Base-by-base conservation (phyloP, 352 stramenopile species). In the Salisapilia sapeloensis region DNA sequence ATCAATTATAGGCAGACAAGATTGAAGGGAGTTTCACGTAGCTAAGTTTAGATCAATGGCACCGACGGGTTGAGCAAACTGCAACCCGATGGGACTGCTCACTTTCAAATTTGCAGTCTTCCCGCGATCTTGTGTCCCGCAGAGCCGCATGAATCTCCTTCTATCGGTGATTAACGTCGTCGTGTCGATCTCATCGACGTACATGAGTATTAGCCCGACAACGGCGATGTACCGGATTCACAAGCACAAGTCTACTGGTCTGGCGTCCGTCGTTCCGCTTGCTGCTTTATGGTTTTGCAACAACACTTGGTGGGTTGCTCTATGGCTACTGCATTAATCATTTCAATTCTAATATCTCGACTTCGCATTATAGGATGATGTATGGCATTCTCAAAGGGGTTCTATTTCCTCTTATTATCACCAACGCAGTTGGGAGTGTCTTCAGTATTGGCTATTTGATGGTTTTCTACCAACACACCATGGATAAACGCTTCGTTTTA, bases 121-220 rank as follows among this genome's bases (percentile, higher is more conserved):
- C n/a, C n/a, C n/a, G n/a, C n/a, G n/a, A n/a, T n/a, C n/a, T n/a
- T n/a, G n/a, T n/a, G n/a, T n/a, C n/a, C n/a, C n/a, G n/a, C n/a
- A n/a, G n/a, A n/a, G n/a, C n/a, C n/a, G n/a, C n/a, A n/a, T n/a
- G n/a, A n/a, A n/a, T n/a, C n/a, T n/a, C n/a, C n/a, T n/a, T n/a
- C n/a, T n/a, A n/a, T n/a, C n/a, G n/a, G 41, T 74, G 35, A 59
- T 80, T 50, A 56, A 66, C 25, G 51, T 80, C 22, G 33, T 67
- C 18, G 65, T 65, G 24, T 80, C 70, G 16, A 29, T 82, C 30
- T 78, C 66, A 38, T 57, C 63, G 17, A 37, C 80, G 14, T 80
- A 69, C 60, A 85, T 85, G 70, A 75, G 60, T 23, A 37, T 71
- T 12, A 80, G 70, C 37, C 70, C 70, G 16, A 53, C 49, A 14